Evolutionary conservation across 2,329 filamentous ascomycete genomes (phyloP).

Genomic region (Fusarium camptoceras): DNA sequence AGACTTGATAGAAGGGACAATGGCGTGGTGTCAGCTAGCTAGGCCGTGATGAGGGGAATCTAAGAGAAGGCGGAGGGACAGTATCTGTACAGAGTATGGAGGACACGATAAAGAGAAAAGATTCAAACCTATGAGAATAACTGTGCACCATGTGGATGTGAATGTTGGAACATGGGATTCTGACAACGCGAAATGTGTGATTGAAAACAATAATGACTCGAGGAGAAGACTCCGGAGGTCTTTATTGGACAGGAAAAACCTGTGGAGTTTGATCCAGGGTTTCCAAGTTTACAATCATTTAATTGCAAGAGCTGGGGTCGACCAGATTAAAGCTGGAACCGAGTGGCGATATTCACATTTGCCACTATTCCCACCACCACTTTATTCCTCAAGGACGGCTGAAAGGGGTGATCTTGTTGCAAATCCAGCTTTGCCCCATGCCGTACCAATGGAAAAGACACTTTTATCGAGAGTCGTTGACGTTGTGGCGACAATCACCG

Average conservation of each 20-base stretch:
- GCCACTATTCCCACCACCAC: neutral
- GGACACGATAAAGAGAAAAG: constrained; percentile 1
- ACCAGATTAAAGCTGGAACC: neutral
- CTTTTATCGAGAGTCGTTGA: neutral
- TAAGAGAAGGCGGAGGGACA: neutral
- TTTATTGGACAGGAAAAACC: neutral
- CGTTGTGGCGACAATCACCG: neutral
- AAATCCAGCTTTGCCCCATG: neutral
- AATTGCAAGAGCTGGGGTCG: neutral
- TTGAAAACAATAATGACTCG: neutral
- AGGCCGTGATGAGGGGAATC: neutral
- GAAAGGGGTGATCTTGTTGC: neutral
- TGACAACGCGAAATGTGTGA: neutral
- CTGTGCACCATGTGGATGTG: neutral
- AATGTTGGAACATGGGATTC: neutral
- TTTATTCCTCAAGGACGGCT: neutral
- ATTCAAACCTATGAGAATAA: neutral
- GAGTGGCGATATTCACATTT: constrained; percentile 13
- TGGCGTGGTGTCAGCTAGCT: neutral
- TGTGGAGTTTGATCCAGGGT: neutral
- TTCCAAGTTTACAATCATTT: neutral
- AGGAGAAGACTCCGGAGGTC: too few relatives aligned
- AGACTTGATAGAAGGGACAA: neutral
- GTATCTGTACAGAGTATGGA: neutral
- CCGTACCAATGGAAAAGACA: neutral